These are phyloP conservation scores for Phylloporus sp. DNA, from an alignment of 768 basidiomycete genomes.

Conservation along the genomic window DNA sequence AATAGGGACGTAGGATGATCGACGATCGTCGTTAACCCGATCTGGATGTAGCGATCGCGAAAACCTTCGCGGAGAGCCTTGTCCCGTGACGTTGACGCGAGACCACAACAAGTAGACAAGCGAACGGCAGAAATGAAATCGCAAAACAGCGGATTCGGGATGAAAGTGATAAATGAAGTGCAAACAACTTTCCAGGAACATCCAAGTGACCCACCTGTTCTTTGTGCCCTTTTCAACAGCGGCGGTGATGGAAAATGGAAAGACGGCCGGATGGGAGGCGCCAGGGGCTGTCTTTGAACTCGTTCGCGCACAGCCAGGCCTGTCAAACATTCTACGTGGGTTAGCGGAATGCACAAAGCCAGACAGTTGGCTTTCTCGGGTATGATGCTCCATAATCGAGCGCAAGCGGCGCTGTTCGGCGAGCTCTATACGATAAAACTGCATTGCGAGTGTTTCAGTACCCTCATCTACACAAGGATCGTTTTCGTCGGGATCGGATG, in stretches of 20 bases:
- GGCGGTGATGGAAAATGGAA: slow-evolving; percentile 95
- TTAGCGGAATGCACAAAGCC: neutral
- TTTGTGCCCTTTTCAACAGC: slow-evolving; percentile 92
- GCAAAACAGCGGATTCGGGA: neutral
- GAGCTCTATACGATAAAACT: slow-evolving; percentile 90
- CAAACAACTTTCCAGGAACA: neutral
- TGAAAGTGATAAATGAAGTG: neutral
- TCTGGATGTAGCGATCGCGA: neutral
- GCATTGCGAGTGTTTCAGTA: slow-evolving; percentile 78
- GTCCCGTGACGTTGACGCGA: neutral
- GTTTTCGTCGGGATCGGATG: slow-evolving; percentile 31
- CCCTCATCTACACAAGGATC: slow-evolving; percentile 55
- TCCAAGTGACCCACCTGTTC: slow-evolving; percentile 61
- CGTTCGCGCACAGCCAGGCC: neutral
- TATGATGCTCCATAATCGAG: slow-evolving; percentile 89
- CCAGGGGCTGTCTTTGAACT: slow-evolving; percentile 16
- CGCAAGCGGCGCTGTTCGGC: slow-evolving; percentile 86
- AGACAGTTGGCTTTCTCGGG: slow-evolving; percentile 45
- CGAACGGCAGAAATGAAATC: neutral
- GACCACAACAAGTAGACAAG: neutral
- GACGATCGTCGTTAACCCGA: neutral
- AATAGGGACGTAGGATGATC: slow-evolving; percentile 5
- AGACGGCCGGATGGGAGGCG: slow-evolving; percentile 12
- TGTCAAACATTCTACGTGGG: slow-evolving; percentile 6
- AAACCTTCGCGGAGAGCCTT: neutral